phyloP scores from a whole-genome alignment of 352 stramenopile genomes.

The Pythium myriotylum region DNA sequence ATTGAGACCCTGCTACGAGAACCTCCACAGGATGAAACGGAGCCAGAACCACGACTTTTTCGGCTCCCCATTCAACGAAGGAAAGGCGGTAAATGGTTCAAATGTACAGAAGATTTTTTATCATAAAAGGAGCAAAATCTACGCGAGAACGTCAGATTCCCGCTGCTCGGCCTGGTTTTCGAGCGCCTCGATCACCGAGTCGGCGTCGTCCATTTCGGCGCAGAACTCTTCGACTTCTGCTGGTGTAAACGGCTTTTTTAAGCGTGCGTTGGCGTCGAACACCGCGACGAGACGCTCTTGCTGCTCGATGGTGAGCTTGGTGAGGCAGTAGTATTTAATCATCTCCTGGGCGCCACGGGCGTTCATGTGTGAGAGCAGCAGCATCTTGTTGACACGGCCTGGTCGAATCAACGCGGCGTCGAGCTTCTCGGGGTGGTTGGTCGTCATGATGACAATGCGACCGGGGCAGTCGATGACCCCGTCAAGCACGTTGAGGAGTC shows the following conservation, averaged over 20 bases:
- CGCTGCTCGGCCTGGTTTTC: neutral
- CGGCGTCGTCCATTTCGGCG: slow-evolving; percentile 34
- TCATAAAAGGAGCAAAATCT: too few species aligned
- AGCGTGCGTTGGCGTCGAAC: slow-evolving; percentile 18
- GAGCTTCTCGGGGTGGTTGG: slow-evolving; percentile 88
- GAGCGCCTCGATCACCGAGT: slow-evolving; percentile 21
- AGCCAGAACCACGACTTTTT: too few species aligned
- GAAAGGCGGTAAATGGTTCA: too few species aligned
- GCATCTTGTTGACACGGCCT: slow-evolving; percentile 65
- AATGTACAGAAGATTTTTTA: too few species aligned
- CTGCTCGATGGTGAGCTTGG: slow-evolving; percentile 19
- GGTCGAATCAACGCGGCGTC: slow-evolving; percentile 52
- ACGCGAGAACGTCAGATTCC: too few species aligned
- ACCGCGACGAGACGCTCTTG: slow-evolving; percentile 7
- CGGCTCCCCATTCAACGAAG: too few species aligned
- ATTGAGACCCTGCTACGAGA: too few species aligned
- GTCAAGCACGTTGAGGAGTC: slow-evolving; percentile 85
- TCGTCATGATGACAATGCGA: slow-evolving; percentile 88
- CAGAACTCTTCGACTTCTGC: slow-evolving; percentile 43
- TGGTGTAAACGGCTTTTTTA: slow-evolving; percentile 29
- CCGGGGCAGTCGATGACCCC: slow-evolving; percentile 77
- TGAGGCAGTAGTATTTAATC: slow-evolving; percentile 45
- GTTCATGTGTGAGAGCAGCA: slow-evolving; percentile 51
- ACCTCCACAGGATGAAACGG: too few species aligned
- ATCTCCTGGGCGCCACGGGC: slow-evolving; percentile 28